Conservation (phyloP, 306 rosid genomes). For the Carpinus viminea region DNA sequence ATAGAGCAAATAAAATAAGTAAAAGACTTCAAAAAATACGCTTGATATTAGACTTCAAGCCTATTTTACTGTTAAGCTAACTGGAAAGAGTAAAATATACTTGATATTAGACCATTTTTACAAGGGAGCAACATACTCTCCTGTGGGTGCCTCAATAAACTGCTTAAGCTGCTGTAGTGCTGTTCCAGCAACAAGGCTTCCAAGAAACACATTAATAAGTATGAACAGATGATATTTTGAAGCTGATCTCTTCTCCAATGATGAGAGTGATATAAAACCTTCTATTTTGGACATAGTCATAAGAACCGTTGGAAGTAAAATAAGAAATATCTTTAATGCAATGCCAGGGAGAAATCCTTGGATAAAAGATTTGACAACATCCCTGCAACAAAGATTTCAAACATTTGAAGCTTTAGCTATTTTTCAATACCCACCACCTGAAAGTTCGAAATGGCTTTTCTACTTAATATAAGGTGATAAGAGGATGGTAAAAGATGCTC, state of each 20-base stretch:
- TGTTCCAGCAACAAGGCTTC: conserved; percentile 82
- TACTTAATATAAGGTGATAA: not conserved
- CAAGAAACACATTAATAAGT: conserved; percentile 86
- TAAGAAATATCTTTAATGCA: conserved; percentile 78
- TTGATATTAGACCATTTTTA: not conserved
- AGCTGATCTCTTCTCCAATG: conserved; percentile 82
- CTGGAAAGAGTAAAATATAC: conserved; percentile 7
- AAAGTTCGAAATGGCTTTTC: not conserved
- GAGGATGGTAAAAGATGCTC: not conserved
- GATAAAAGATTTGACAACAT: conserved; percentile 56
- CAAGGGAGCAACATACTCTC: conserved; percentile 52
- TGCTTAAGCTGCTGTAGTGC: conserved; percentile 81
- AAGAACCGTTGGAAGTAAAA: conserved; percentile 64
- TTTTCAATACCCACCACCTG: conserved; percentile 13
- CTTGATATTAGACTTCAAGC: not conserved
- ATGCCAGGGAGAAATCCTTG: conserved; percentile 96
- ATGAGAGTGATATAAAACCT: conserved; percentile 67
- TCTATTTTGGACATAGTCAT: conserved; percentile 83
- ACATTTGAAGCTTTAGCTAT: conserved; percentile 22
- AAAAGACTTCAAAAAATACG: not conserved
- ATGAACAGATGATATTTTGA: conserved; percentile 72
- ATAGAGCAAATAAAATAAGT: not conserved
- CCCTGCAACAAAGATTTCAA: conserved; percentile 51
- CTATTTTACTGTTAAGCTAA: not conserved
- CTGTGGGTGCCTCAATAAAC: conserved; percentile 52